These are phyloP conservation scores for Geotrichum citri-aurantii DNA, from an alignment of 1,139 yeast genomes.

Conservation along the genomic window DNA sequence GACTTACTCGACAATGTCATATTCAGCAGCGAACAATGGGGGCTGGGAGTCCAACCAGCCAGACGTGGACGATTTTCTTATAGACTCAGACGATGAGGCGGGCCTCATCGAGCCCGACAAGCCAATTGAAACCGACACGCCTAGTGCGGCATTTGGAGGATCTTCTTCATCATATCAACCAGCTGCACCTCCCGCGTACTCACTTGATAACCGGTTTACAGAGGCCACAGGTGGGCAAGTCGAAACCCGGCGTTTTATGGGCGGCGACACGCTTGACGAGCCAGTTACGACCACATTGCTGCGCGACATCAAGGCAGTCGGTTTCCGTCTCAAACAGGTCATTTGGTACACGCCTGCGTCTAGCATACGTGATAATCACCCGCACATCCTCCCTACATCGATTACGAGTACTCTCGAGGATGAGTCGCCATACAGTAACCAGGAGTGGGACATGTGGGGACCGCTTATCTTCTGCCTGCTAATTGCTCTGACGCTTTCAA, in stretches of 20 bases:
- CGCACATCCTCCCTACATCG: constrained; percentile 9
- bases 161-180: constrained; percentile 7
- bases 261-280: constrained; percentile 83
- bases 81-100: constrained; percentile 22
- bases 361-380: constrained; percentile 15
- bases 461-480: constrained; percentile 68
- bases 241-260: constrained; percentile 67
- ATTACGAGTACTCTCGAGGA: neutral
- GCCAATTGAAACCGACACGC: constrained; percentile 23
- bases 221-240: constrained; percentile 44
- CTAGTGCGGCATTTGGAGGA: constrained; percentile 10
- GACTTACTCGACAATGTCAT: constrained; percentile 20
- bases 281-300: constrained; percentile 64
- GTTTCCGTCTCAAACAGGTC: constrained; percentile 57
- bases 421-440: constrained; percentile 12
- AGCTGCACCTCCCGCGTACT: constrained; percentile 23
- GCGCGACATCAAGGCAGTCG: constrained; percentile 64
- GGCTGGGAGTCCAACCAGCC: constrained; percentile 18
- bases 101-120: constrained; percentile 20
- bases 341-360: constrained; percentile 53
- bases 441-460: constrained; percentile 51
- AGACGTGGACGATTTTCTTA: constrained; percentile 20
- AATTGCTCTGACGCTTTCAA: constrained; percentile 49
- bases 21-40: constrained; percentile 18
- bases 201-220: constrained; percentile 14